Conservation (phyloP, 1,284 basidiomycete species). For the Apiotrichum gracile region DNA sequence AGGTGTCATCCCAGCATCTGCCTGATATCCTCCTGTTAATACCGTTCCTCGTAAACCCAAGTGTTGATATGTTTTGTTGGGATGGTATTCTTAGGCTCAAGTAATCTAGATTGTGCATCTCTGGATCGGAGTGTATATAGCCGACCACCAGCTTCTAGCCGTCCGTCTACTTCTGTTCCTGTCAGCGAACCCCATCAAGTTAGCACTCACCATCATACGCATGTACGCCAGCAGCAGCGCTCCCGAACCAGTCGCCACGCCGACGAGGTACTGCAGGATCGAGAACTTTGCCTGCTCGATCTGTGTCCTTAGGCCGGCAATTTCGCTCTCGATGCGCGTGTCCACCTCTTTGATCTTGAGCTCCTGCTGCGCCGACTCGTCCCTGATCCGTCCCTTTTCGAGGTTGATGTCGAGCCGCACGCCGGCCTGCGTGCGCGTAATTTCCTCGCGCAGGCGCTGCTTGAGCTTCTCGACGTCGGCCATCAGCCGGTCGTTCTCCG, state of each 20-base stretch:
- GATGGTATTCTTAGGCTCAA: no score
- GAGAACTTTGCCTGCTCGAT: constrained; percentile 82
- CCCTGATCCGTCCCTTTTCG: constrained; percentile 90
- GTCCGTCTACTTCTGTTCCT: not conserved
- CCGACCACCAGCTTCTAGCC: no score
- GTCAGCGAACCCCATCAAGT: not conserved
- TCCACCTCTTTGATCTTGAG: constrained; percentile 98
- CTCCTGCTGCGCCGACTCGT: constrained; percentile 87
- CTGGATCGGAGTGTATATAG: not conserved
- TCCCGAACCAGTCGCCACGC: constrained; percentile 47
- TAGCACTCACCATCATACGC: constrained; percentile 41
- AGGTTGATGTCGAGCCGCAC: constrained; percentile 93
- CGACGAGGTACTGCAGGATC: constrained; percentile 46
- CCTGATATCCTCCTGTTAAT: no score
- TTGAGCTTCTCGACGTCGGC: constrained; percentile 94
- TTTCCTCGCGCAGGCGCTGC: constrained; percentile 85
- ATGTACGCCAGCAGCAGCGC: constrained; percentile 46
- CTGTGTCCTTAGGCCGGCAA: constrained; percentile 78
- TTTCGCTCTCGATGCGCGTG: constrained; percentile 94
- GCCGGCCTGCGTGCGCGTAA: constrained; percentile 86
- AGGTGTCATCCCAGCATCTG: not conserved
- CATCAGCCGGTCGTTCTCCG: constrained; percentile 86
- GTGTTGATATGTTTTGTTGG: no score
- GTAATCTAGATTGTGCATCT: no score
- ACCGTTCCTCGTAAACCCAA: no score